phyloP scores from a whole-genome alignment of 1,284 basidiomycete genomes.

The Pseudozyma hubeiensis region DNA sequence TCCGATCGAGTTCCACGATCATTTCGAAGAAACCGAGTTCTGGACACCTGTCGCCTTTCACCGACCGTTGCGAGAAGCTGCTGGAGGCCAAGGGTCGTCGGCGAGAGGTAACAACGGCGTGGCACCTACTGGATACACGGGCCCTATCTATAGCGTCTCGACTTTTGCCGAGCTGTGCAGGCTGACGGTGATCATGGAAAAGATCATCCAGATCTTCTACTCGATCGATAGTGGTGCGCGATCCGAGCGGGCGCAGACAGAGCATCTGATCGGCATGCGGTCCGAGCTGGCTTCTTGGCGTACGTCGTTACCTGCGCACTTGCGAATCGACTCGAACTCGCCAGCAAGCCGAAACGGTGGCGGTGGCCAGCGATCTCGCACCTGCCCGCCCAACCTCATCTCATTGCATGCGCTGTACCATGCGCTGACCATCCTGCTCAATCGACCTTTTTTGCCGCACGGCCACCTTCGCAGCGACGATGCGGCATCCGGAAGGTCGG shows the following conservation, averaged over 20 bases:
- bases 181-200: conserved; percentile 62
- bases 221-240: conserved; percentile 20
- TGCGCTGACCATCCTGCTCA: conserved; percentile 62
- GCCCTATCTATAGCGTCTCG: conserved; percentile 59
- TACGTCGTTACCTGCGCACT: conserved; percentile 26
- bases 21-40: conserved; percentile 64
- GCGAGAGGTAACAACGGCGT: neutral
- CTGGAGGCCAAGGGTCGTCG: neutral
- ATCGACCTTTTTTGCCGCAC: conserved; percentile 64
- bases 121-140: conserved; percentile 41
- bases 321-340: conserved; percentile 39
- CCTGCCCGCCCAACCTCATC: conserved; percentile 61
- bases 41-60: conserved; percentile 64
- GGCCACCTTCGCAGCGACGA: conserved; percentile 37
- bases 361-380: conserved; percentile 13
- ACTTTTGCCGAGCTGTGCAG: conserved; percentile 61
- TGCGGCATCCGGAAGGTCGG: conserved; percentile 30
- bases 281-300: conserved; percentile 38
- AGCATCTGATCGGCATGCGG: conserved; percentile 56
- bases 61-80: conserved; percentile 7
- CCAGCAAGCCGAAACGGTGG: conserved; percentile 17
- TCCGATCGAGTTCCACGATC: conserved; percentile 58
- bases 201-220: conserved; percentile 17
- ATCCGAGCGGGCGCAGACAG: conserved; percentile 28
- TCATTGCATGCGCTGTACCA: conserved; percentile 64